These are phyloP conservation scores for Colletotrichum coccodes DNA, from an alignment of 2,329 filamentous ascomycete genomes.

Conservation along the genomic window DNA sequence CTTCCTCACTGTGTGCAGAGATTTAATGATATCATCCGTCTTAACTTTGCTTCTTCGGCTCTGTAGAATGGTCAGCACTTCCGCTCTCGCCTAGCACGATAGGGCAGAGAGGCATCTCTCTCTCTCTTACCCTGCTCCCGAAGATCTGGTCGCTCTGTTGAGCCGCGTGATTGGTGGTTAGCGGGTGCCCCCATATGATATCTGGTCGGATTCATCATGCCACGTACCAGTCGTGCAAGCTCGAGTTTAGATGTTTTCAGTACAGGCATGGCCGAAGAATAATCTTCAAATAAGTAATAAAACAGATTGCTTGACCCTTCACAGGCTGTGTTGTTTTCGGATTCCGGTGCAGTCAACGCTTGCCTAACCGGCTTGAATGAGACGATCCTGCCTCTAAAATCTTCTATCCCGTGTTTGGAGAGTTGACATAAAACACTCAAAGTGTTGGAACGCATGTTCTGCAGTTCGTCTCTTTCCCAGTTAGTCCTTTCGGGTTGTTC, in stretches of 20 bases:
- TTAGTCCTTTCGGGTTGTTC: conserved; percentile 37
- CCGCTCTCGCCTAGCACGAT: background rate
- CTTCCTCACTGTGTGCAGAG: conserved; percentile 68
- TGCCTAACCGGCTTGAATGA: conserved; percentile 52
- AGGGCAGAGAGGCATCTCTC: background rate
- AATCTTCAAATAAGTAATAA: conserved; percentile 76
- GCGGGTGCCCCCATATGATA: background rate
- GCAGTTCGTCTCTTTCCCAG: conserved; percentile 42
- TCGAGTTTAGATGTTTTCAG: conserved; percentile 57
- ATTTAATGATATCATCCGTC: conserved; percentile 64
- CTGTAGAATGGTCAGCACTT: conserved; percentile 21
- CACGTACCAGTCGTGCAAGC: conserved; percentile 41
- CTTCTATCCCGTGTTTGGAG: conserved; percentile 49
- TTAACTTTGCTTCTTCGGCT: conserved; percentile 41
- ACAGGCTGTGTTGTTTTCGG: background rate
- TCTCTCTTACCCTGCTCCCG: conserved; percentile 45
- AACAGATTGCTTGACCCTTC: conserved; percentile 48
- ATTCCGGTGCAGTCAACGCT: conserved; percentile 35
- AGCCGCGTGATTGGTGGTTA: background rate
- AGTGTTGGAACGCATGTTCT: conserved; percentile 50
- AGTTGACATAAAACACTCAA: conserved; percentile 49
- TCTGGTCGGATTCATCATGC: background rate
- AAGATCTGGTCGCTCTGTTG: conserved; percentile 47
- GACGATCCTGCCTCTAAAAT: conserved; percentile 50
- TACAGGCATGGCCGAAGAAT: conserved; percentile 67